Conservation (phyloP, 805 yeast genomes). For the Yueomyces sinensis region DNA sequence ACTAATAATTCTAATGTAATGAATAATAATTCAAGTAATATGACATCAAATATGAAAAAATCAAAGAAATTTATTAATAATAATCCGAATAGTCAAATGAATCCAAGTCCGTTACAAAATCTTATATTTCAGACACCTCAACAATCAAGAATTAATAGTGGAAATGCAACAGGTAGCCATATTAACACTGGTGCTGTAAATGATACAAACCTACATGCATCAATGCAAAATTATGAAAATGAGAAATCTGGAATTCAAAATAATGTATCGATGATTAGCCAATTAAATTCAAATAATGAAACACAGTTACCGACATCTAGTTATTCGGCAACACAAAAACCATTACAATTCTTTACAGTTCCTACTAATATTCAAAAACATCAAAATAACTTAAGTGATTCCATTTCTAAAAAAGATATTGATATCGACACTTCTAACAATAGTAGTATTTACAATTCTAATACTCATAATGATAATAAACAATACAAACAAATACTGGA, state of each 20-base stretch:
- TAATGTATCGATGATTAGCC: background rate
- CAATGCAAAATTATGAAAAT: background rate
- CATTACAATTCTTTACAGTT: slow-evolving; percentile 21
- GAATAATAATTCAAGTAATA: slow-evolving; percentile 1
- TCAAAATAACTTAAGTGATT: background rate
- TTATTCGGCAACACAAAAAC: slow-evolving; percentile 23
- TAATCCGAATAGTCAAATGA: slow-evolving; percentile 5
- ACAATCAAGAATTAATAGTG: slow-evolving; percentile 3
- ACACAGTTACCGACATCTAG: slow-evolving; percentile 11
- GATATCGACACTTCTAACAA: background rate
- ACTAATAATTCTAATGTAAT: slow-evolving; percentile 2
- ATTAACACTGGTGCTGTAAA: slow-evolving; percentile 6
- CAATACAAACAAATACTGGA: slow-evolving; percentile 7
- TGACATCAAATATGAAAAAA: slow-evolving; percentile 1
- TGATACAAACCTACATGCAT: slow-evolving; percentile 1
- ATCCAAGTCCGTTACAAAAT: slow-evolving; percentile 23
- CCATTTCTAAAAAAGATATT: background rate
- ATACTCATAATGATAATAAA: slow-evolving; percentile 7
- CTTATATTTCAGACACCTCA: slow-evolving; percentile 23
- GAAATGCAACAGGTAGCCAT: slow-evolving; percentile 1
- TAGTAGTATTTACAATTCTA: slow-evolving; percentile 1
- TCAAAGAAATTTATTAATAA: slow-evolving; percentile 2
- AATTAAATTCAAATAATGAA: slow-evolving; percentile 2
- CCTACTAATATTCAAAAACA: slow-evolving; percentile 9
- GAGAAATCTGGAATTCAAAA: background rate